Base-by-base conservation (phyloP, 768 basidiomycete species). In the Termitomyces sp. region DNA sequence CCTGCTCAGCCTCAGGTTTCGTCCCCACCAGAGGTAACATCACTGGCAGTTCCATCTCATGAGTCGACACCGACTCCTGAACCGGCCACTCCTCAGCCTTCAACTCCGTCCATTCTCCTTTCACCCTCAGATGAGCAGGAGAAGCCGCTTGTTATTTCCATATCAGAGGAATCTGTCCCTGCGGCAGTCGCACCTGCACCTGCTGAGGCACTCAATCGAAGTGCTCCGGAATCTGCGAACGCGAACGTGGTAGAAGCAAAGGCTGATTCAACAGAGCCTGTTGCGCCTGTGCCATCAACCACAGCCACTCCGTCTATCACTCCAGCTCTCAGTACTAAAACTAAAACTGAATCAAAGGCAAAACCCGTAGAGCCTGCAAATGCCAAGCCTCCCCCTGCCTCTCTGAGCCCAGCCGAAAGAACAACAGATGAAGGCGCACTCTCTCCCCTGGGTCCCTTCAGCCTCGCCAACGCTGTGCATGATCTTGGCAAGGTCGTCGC, bases 371-470 rank as follows among this genome's bases (percentile, higher is more conserved):
- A 40, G 18, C 18, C 39, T 32, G 22, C 5, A 42, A 55, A 9
- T 42, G 38, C 39, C 22, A 39, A 45, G 22, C 44, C 13, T 7
- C n/a, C 57, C 4, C 15, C 22, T 20, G n/a, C 11, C 16, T 7
- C 44, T 24, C 13, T n/a, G 33, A 58, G 16, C 33, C 57, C n/a
- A 28, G 53, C 16, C 15, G 49, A 46, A 36, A 18, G 12, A 15
- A 45, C 61, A 4, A 33, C 60, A 12, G 44, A 44, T 32, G 45
- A 42, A 9, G 32, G 52, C 38, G 6, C 52, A 18, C 16, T 60
- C 38, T 67, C 68, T 15, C 67, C 67, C 22, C 51, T 66, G 53
- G 68, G 67, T 3, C 67, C 68, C 2, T 65, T 65, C 35, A 58
- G 62, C 13, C 65, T 69, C 18, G 67, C 61, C 24, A 66, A 68